Conservation (phyloP, 305 asterid genomes). For the Ilex paraguariensis region DNA sequence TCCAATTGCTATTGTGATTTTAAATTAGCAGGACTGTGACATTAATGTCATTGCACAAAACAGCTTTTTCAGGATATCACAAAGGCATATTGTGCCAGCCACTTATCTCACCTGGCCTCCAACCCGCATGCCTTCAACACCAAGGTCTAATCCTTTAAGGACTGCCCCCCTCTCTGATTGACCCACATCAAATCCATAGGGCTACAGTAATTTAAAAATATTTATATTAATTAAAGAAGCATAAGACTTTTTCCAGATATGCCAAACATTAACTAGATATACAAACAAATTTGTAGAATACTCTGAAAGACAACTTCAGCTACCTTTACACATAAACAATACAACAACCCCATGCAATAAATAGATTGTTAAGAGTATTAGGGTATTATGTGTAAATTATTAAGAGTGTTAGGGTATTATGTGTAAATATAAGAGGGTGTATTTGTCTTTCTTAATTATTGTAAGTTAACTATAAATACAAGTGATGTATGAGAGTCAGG, state of each 20-base stretch:
- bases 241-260: background rate
- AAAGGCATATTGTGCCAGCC: background rate
- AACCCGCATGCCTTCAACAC: conserved; percentile 92
- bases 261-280: background rate
- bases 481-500: no score
- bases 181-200: conserved; percentile 96
- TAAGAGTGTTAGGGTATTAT: no score
- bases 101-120: conserved; percentile 85
- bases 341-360: no score
- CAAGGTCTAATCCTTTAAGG: conserved; percentile 90
- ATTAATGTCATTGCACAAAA: background rate
- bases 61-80: background rate
- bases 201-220: conserved; percentile 38
- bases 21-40: no score
- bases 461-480: no score
- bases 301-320: background rate
- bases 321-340: no score
- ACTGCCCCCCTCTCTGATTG: conserved; percentile 80
- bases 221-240: conserved; percentile 7
- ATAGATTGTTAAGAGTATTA: no score
- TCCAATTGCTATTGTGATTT: background rate
- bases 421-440: no score
- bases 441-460: no score
- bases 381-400: no score
- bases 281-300: background rate